A percentile compares a stretch with the other conserved stretches of the same genome.
phyloP scores from a whole-genome alignment of 2,329 filamentous ascomycete genomes.

The Aspergillus sclerotialis region DNA sequence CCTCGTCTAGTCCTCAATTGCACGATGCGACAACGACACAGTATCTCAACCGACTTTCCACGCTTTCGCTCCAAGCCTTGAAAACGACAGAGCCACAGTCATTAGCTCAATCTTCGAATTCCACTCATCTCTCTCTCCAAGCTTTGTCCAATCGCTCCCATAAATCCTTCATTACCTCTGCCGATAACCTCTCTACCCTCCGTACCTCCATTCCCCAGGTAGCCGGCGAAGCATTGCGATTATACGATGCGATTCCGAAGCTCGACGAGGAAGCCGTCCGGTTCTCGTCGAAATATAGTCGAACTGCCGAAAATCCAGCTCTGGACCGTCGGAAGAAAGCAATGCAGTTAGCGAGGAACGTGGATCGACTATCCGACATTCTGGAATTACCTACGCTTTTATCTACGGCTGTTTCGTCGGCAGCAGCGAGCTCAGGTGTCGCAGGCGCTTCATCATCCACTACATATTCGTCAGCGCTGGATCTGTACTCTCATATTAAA shows the following conservation, averaged over 20 bases:
- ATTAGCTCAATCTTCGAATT: constrained; percentile 74
- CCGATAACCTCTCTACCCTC: constrained; percentile 68
- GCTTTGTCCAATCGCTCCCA: constrained; percentile 84
- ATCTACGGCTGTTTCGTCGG: constrained; percentile 58
- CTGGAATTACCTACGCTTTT: constrained; percentile 83
- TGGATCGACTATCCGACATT: constrained; percentile 82
- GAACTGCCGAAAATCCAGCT: constrained; percentile 60
- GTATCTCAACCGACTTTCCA: constrained; percentile 73
- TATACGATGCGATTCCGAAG: constrained; percentile 66
- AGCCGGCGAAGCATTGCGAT: constrained; percentile 55
- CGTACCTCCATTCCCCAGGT: constrained; percentile 64
- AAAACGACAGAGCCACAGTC: constrained; percentile 68
- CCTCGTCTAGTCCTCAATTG: constrained; percentile 11
- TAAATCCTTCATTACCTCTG: constrained; percentile 73
- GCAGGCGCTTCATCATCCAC: constrained; percentile 46
- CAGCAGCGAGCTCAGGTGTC: constrained; percentile 28
- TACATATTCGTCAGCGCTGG: constrained; percentile 82
- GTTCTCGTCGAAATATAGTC: constrained; percentile 80
- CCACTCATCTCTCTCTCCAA: constrained; percentile 75
- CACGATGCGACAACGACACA: constrained; percentile 33
- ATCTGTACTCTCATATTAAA: constrained; percentile 89
- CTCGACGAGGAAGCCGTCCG: constrained; percentile 70
- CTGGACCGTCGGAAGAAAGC: constrained; percentile 70
- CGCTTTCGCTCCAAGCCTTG: constrained; percentile 67
- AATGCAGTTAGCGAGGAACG: constrained; percentile 74